Evolutionary conservation across 2,329 filamentous ascomycete species (phyloP).

Genomic region (Cercospora beticola): DNA sequence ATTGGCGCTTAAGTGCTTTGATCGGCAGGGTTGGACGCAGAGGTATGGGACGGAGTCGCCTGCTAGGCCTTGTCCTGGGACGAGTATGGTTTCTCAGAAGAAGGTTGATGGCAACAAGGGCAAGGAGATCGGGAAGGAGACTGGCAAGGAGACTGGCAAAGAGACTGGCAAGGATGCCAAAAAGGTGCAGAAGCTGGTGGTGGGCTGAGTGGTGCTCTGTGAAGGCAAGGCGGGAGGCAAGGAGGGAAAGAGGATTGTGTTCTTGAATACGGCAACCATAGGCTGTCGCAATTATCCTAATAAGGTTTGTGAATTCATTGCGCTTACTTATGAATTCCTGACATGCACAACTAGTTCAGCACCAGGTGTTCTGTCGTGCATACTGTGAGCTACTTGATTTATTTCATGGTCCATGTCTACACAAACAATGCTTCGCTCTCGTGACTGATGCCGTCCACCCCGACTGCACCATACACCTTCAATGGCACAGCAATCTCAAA

Average conservation of each 20-base stretch:
- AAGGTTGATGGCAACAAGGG: no score
- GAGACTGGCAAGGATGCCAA: no score
- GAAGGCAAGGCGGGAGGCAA: background rate
- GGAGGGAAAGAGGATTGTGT: background rate
- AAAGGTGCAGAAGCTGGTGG: background rate
- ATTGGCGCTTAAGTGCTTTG: no score
- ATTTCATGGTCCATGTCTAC: slow-evolving; percentile 18
- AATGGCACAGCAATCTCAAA: slow-evolving; percentile 42
- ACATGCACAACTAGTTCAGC: background rate
- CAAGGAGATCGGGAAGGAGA: no score
- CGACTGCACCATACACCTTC: slow-evolving; percentile 37
- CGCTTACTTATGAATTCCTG: background rate
- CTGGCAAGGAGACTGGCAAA: no score
- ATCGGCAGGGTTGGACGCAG: no score
- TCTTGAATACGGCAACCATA: background rate
- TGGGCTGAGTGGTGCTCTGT: background rate
- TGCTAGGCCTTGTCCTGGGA: no score
- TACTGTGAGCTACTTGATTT: background rate
- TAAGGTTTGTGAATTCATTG: background rate
- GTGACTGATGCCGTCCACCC: slow-evolving; percentile 23
- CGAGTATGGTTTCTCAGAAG: no score
- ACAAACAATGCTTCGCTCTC: slow-evolving; percentile 27
- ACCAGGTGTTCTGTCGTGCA: background rate
- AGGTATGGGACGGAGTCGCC: no score
- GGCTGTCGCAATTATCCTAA: background rate